phyloP scores from a whole-genome alignment of 2,329 filamentous ascomycete genomes.

The Verticillium albo-atrum region DNA sequence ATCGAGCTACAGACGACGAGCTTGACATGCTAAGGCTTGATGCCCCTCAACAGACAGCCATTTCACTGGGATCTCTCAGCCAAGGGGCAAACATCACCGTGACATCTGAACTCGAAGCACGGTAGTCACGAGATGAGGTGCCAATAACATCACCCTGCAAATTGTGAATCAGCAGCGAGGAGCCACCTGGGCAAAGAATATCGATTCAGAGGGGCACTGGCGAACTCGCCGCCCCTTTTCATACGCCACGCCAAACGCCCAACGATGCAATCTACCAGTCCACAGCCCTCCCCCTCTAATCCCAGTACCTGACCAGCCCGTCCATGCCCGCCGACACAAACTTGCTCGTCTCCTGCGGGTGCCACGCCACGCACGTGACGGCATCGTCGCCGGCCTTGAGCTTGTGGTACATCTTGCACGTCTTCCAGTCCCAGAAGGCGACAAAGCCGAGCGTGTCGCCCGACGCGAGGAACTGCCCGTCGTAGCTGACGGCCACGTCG shows the following conservation, averaged over 20 bases:
- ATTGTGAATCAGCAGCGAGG: too few relatives aligned
- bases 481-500: slow-evolving; percentile 81
- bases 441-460: slow-evolving; percentile 87
- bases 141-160: too few relatives aligned
- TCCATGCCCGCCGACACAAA: slow-evolving; percentile 87
- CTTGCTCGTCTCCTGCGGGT: slow-evolving; percentile 96
- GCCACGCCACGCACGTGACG: slow-evolving; percentile 87
- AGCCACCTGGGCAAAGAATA: neutral
- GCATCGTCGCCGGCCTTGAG: slow-evolving; percentile 78
- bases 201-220: neutral
- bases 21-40: too few relatives aligned
- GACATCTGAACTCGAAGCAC: too few relatives aligned
- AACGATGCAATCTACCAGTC: slow-evolving; percentile 3
- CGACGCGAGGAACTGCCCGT: slow-evolving; percentile 84
- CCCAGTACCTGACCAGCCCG: slow-evolving; percentile 88
- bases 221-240: neutral
- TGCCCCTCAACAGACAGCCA: too few relatives aligned
- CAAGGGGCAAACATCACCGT: too few relatives aligned
- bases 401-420: slow-evolving; percentile 98
- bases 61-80: too few relatives aligned
- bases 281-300: slow-evolving; percentile 46
- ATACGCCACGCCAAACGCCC: slow-evolving; percentile 11
- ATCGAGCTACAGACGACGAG: too few relatives aligned
- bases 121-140: neutral
- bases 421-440: slow-evolving; percentile 99